Percentiles rank a stretch among this genome's conserved stretches.
These are phyloP conservation scores for Sphagnum contortum DNA, from an alignment of 225 moss, liverwort and hornwort genomes.

Conservation along the genomic window DNA sequence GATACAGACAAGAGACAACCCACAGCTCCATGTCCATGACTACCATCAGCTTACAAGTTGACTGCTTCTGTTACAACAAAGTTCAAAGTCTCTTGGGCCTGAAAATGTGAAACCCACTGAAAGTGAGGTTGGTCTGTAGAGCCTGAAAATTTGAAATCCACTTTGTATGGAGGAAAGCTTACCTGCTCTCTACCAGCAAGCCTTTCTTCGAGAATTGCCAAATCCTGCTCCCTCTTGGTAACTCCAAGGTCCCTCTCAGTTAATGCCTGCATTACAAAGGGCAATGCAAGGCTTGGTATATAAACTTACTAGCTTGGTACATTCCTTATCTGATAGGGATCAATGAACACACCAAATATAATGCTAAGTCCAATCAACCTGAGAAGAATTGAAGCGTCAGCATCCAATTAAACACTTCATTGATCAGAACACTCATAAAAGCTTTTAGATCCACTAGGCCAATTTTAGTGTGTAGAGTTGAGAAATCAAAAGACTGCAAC, in stretches of 20 bases:
- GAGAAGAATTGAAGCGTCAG: too few species aligned
- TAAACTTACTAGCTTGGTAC: too few species aligned
- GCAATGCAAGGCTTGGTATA: too few species aligned
- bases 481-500: conserved; percentile 14
- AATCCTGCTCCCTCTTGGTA: conserved; percentile 62
- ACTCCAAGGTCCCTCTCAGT: conserved; percentile 53
- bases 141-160: not conserved
- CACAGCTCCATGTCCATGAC: not conserved
- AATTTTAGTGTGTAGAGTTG: conserved; percentile 56
- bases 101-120: too few species aligned
- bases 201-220: conserved; percentile 53
- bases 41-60: not conserved
- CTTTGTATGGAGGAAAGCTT: not conserved
- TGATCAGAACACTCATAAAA: too few species aligned
- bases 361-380: not conserved
- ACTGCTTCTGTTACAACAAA: not conserved
- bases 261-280: conserved; percentile 19
- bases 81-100: not conserved
- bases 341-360: not conserved
- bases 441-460: conserved; percentile 12
- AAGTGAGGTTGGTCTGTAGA: too few species aligned
- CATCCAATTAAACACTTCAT: too few species aligned
- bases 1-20: not conserved
- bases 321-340: too few species aligned
- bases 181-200: conserved; percentile 55